These are phyloP conservation scores for Avena sativa DNA, from an alignment of 176 grass and related monocot species.

Conservation along the genomic window DNA sequence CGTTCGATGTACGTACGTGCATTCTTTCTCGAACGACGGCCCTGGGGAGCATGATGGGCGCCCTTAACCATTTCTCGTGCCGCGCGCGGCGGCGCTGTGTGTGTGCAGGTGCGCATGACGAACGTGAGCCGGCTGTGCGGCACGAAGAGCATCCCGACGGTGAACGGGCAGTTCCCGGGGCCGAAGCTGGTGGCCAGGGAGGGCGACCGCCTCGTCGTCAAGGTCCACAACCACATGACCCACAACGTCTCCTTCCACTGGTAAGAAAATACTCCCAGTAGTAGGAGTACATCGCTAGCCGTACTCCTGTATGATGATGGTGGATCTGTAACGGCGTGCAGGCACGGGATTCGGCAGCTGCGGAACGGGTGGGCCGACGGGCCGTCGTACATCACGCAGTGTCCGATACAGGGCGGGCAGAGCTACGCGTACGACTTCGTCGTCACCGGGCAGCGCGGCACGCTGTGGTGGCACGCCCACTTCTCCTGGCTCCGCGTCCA, in stretches of 20 bases:
- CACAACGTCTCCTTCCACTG: conserved; percentile 82
- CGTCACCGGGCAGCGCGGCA: conserved; percentile 60
- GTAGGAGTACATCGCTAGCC: too few species aligned
- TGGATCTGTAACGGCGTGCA: not conserved
- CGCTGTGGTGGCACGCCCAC: conserved; percentile 77
- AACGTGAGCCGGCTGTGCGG: conserved; percentile 75
- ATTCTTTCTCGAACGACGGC: not conserved
- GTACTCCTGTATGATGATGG: not conserved
- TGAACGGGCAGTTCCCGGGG: conserved; percentile 66
- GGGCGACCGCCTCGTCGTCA: conserved; percentile 74
- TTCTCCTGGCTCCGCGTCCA: conserved; percentile 68
- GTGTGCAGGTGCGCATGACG: conserved; percentile 15
- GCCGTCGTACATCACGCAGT: conserved; percentile 78
- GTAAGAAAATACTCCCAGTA: conserved; percentile 28
- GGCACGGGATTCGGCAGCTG: conserved; percentile 77
- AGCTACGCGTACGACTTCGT: conserved; percentile 69
- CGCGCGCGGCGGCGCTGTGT: too few species aligned
- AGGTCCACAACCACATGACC: conserved; percentile 70
- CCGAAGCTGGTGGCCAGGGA: conserved; percentile 56
- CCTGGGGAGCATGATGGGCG: not conserved
- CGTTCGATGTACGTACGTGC: conserved; percentile 58
- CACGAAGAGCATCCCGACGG: conserved; percentile 76
- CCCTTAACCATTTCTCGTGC: not conserved
- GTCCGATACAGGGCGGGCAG: conserved; percentile 65
- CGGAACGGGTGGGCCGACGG: conserved; percentile 76